These are phyloP conservation scores for Pueraria montana DNA, from an alignment of 306 rosid genomes.

Conservation along the genomic window DNA sequence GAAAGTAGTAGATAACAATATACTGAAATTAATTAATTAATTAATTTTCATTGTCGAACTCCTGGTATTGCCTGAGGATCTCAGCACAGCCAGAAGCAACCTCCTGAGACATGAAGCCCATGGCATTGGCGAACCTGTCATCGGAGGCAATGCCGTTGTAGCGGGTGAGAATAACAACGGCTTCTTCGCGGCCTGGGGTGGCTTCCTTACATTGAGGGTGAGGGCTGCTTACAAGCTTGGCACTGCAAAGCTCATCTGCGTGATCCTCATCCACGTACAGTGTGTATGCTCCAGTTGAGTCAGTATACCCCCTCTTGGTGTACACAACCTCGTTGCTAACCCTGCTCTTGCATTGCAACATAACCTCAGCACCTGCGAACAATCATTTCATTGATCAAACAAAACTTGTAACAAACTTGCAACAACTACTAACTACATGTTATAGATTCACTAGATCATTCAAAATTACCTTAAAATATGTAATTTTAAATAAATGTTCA, in stretches of 20 bases:
- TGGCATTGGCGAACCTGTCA: conserved; percentile 70
- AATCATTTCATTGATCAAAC: conserved; percentile 16
- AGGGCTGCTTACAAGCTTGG: conserved; percentile 75
- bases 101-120: conserved; percentile 66
- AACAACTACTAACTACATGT: not conserved
- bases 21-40: conserved; percentile 43
- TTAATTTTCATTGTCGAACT: conserved; percentile 63
- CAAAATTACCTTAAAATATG: not conserved
- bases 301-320: conserved; percentile 66
- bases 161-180: conserved; percentile 82
- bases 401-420: not conserved
- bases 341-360: conserved; percentile 76
- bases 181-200: conserved; percentile 79
- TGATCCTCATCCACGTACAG: conserved; percentile 72
- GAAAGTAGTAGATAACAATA: not conserved
- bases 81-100: conserved; percentile 67
- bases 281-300: conserved; percentile 67
- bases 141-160: conserved; percentile 79
- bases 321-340: conserved; percentile 50
- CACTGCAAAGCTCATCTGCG: conserved; percentile 71
- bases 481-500: not conserved
- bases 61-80: conserved; percentile 75
- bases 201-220: conserved; percentile 50
- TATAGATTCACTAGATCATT: not conserved
- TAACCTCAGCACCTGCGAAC: conserved; percentile 77